A percentile compares a stretch with the other conserved stretches of the same genome.
These are phyloP conservation scores for Cryptosporidium sp. DNA, from an alignment of 169 alveolate species.

Conservation along the genomic window DNA sequence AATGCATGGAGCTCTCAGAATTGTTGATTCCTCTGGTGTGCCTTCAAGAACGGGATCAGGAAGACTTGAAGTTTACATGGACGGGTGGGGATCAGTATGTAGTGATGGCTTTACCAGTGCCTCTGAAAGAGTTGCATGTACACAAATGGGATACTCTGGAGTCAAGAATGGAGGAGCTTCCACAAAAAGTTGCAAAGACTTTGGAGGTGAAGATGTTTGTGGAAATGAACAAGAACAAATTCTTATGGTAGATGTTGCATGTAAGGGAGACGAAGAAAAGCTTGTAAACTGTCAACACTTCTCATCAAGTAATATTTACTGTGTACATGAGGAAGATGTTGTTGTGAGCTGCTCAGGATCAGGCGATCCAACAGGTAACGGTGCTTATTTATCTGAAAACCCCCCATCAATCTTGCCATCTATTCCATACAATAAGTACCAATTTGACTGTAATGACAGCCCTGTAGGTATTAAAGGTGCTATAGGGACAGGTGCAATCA, in stretches of 20 bases:
- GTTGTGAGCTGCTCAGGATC: slow-evolving; percentile 81
- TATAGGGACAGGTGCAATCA: slow-evolving; percentile 49
- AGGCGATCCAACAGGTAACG: slow-evolving; percentile 83
- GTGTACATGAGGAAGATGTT: slow-evolving; percentile 80
- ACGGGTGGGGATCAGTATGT: slow-evolving; percentile 75
- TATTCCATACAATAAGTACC: slow-evolving; percentile 57
- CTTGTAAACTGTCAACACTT: slow-evolving; percentile 54
- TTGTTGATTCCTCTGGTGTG: slow-evolving; percentile 59
- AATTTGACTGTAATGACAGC: slow-evolving; percentile 68
- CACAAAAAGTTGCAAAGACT: slow-evolving; percentile 83
- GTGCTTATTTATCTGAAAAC: slow-evolving; percentile 64
- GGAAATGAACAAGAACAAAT: slow-evolving; percentile 86
- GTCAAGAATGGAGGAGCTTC: slow-evolving; percentile 87
- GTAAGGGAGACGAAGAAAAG: slow-evolving; percentile 82
- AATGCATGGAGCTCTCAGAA: slow-evolving; percentile 65
- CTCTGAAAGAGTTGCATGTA: slow-evolving; percentile 72
- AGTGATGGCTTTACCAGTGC: slow-evolving; percentile 67
- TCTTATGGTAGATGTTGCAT: slow-evolving; percentile 85
- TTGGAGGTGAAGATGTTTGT: slow-evolving; percentile 88
- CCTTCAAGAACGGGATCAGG: slow-evolving; percentile 73
- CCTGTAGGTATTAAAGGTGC: slow-evolving; percentile 61
- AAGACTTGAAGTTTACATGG: slow-evolving; percentile 69
- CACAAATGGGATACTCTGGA: slow-evolving; percentile 74
- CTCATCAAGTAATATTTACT: slow-evolving; percentile 63
- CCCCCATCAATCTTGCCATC: slow-evolving; percentile 68